phyloP scores from a whole-genome alignment of 2,329 filamentous ascomycete genomes.

The Penicillium thymicola region DNA sequence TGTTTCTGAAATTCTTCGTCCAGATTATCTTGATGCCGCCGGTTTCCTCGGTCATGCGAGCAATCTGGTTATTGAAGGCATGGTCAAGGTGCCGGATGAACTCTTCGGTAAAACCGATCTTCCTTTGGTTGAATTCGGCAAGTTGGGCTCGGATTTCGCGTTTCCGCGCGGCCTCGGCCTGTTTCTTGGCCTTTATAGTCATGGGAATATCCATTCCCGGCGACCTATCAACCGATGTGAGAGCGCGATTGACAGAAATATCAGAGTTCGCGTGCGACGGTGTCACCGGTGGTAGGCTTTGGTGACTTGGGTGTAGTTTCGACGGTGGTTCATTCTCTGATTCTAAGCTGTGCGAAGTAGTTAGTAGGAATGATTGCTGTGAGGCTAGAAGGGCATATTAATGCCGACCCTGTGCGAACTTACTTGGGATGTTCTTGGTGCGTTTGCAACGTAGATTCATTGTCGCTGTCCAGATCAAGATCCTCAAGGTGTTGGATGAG shows the following conservation, averaged over 20 bases:
- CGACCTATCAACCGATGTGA: not conserved
- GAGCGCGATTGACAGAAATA: not conserved
- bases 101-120: constrained; percentile 50
- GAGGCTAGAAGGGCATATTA: not conserved
- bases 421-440: constrained; percentile 21
- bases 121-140: constrained; percentile 52
- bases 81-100: constrained; percentile 58
- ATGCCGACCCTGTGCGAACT: not conserved
- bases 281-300: not conserved
- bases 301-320: not conserved
- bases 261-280: not conserved
- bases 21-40: constrained; percentile 60
- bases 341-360: not conserved
- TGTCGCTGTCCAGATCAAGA: constrained; percentile 20
- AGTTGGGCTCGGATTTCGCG: constrained; percentile 21
- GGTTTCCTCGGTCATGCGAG: constrained; percentile 47
- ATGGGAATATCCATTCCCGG: constrained; percentile 24
- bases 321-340: not conserved
- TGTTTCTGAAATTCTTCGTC: constrained; percentile 61
- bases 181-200: constrained; percentile 42
- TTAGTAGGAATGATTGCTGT: not conserved
- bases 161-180: constrained; percentile 36
- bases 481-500: constrained; percentile 23
- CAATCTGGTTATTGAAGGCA: constrained; percentile 50
- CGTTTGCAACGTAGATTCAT: constrained; percentile 20